Evolutionary conservation across 1,284 basidiomycete species (phyloP).

Genomic region (Ustilago curta): DNA sequence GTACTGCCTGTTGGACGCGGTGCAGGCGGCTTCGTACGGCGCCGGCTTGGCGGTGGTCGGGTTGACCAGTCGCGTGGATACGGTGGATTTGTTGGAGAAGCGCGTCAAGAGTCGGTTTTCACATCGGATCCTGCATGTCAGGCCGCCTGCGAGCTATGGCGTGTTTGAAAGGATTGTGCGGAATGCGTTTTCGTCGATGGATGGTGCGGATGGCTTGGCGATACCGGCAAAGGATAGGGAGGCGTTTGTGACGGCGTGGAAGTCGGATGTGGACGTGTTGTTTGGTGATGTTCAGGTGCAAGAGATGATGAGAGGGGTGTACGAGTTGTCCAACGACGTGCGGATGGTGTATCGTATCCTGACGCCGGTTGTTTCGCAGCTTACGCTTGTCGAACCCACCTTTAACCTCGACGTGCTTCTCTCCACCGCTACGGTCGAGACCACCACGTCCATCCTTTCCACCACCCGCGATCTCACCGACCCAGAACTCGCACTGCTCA

Average conservation of each 20-base stretch:
- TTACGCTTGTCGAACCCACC: constrained; percentile 2
- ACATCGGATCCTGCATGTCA: constrained; percentile 62
- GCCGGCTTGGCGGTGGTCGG: constrained; percentile 64
- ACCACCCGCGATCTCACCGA: constrained; percentile 52
- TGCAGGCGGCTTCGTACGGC: constrained; percentile 63
- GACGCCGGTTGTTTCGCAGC: constrained; percentile 16
- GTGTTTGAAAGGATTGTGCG: constrained; percentile 47
- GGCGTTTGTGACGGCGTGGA: constrained; percentile 36
- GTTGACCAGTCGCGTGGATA: constrained; percentile 59
- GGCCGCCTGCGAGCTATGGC: constrained; percentile 41
- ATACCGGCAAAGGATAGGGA: not conserved
- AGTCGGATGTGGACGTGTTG: constrained; percentile 22
- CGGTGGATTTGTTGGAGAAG: constrained; percentile 65
- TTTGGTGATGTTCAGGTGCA: constrained; percentile 31
- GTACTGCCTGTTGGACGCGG: constrained; percentile 67
- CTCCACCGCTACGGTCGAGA: constrained; percentile 19
- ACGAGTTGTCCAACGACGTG: constrained; percentile 55
- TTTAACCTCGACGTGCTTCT: constrained; percentile 29
- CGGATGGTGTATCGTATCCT: constrained; percentile 46
- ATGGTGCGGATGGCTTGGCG: too few species aligned
- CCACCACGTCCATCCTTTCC: constrained; percentile 17
- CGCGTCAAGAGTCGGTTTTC: constrained; percentile 67
- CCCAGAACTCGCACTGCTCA: constrained; percentile 60
- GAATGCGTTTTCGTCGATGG: constrained; percentile 24
- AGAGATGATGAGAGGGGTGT: constrained; percentile 37